phyloP scores from a whole-genome alignment of 2,329 filamentous ascomycete genomes.

The Trichoderma koningii region DNA sequence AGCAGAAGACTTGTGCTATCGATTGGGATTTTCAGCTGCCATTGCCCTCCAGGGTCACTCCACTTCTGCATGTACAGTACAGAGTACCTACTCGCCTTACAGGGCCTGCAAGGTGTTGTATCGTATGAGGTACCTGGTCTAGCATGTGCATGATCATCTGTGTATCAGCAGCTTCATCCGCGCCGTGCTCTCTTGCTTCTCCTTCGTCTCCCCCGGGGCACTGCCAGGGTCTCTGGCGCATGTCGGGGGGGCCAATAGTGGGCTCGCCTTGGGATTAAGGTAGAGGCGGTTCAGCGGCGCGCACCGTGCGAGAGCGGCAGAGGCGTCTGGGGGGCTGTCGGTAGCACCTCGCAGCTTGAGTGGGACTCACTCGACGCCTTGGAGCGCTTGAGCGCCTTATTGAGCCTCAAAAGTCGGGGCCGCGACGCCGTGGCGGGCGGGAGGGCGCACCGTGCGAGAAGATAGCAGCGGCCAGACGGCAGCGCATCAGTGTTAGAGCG shows the following conservation, averaged over 20 bases:
- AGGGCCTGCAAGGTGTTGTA: too few relatives aligned
- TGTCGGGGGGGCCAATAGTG: too few relatives aligned
- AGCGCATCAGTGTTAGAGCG: too few relatives aligned
- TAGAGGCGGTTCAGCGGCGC: slow-evolving; percentile 15
- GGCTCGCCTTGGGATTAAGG: too few relatives aligned
- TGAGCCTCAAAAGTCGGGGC: slow-evolving; percentile 13
- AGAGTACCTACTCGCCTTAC: too few relatives aligned
- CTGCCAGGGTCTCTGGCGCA: background rate
- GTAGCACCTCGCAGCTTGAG: too few relatives aligned
- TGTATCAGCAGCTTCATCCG: too few relatives aligned
- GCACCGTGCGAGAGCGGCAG: slow-evolving; percentile 18
- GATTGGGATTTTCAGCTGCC: slow-evolving; percentile 13
- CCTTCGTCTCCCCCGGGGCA: background rate
- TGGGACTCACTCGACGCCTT: background rate
- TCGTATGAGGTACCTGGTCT: too few relatives aligned
- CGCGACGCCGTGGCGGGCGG: background rate
- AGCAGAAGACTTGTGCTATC: background rate
- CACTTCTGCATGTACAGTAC: too few relatives aligned
- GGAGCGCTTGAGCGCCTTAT: background rate
- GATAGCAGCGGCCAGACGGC: too few relatives aligned
- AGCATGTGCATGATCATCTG: too few relatives aligned
- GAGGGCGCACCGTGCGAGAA: slow-evolving; percentile 4
- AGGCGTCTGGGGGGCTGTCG: background rate
- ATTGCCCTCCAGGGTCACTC: background rate
- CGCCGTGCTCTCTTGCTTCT: too few relatives aligned